These are phyloP conservation scores for Phytophthora litchii DNA, from an alignment of 352 stramenopile species.

Conservation along the genomic window DNA sequence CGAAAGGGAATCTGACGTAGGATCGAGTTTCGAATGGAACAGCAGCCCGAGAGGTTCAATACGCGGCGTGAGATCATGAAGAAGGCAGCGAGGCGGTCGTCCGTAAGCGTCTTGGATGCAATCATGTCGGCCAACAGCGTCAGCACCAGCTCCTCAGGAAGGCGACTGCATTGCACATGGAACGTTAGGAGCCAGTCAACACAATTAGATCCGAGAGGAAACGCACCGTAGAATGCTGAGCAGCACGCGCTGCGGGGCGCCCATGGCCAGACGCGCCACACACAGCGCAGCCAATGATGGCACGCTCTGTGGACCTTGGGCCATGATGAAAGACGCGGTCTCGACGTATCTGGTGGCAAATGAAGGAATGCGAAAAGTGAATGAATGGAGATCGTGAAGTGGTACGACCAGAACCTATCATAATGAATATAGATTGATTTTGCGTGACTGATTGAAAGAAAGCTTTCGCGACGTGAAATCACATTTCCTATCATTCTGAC, in stretches of 20 bases:
- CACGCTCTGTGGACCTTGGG: conserved; percentile 27
- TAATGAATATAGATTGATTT: neutral
- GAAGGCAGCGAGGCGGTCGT: conserved; percentile 84
- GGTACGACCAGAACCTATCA: neutral
- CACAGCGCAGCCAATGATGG: conserved; percentile 69
- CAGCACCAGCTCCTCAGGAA: conserved; percentile 86
- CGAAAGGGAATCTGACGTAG: conserved; percentile 86
- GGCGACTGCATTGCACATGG: conserved; percentile 38
- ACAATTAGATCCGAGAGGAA: conserved; percentile 8
- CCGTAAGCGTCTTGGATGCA: conserved; percentile 70
- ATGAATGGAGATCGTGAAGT: conserved; percentile 21
- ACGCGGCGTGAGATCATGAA: conserved; percentile 80
- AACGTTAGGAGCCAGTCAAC: conserved; percentile 14
- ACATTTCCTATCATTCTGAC: conserved; percentile 3
- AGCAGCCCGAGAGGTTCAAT: conserved; percentile 74
- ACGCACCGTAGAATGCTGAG: conserved; percentile 67
- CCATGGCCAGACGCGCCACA: conserved; percentile 58
- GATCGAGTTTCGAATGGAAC: conserved; percentile 85
- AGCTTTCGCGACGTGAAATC: neutral
- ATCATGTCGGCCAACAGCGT: conserved; percentile 78
- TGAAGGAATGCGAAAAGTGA: conserved; percentile 12
- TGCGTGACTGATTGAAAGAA: neutral
- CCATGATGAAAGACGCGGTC: conserved; percentile 10
- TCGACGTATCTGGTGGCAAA: conserved; percentile 8
- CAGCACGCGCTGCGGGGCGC: conserved; percentile 60